These are phyloP conservation scores for Oryza longistaminata DNA, from an alignment of 176 grass and related monocot genomes.

Conservation along the genomic window DNA sequence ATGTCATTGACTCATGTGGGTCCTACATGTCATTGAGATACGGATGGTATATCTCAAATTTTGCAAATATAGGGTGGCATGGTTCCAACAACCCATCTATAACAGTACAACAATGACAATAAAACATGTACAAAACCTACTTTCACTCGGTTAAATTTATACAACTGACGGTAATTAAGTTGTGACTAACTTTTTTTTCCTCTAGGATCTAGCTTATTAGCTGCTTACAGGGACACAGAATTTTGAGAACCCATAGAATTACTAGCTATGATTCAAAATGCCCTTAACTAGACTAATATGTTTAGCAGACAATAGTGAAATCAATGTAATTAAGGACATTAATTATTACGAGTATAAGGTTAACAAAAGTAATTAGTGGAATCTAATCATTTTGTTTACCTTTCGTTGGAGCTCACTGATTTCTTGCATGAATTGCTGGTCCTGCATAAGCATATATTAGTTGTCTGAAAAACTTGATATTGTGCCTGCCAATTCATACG, in stretches of 20 bases:
- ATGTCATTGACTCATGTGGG: no score
- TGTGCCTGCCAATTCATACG: neutral
- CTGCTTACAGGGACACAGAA: neutral
- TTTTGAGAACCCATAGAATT: neutral
- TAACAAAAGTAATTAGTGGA: neutral
- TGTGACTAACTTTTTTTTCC: neutral
- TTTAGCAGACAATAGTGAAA: neutral
- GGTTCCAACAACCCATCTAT: no score
- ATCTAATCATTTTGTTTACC: conserved; percentile 42
- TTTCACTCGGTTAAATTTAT: neutral
- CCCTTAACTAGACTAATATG: neutral
- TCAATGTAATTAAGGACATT: neutral
- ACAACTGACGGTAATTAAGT: neutral
- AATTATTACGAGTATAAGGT: neutral
- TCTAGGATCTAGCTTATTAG: neutral
- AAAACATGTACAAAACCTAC: neutral
- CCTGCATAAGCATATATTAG: conserved; percentile 45
- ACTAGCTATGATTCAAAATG: neutral
- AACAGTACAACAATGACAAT: neutral
- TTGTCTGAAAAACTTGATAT: conserved; percentile 18
- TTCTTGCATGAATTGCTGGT: conserved; percentile 69
- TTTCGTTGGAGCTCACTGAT: conserved; percentile 71
- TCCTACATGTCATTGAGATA: no score
- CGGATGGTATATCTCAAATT: no score
- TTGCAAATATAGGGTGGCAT: no score